Base-by-base conservation (phyloP, 495 filamentous ascomycete species). In the Lepidopterella palustris region DNA sequence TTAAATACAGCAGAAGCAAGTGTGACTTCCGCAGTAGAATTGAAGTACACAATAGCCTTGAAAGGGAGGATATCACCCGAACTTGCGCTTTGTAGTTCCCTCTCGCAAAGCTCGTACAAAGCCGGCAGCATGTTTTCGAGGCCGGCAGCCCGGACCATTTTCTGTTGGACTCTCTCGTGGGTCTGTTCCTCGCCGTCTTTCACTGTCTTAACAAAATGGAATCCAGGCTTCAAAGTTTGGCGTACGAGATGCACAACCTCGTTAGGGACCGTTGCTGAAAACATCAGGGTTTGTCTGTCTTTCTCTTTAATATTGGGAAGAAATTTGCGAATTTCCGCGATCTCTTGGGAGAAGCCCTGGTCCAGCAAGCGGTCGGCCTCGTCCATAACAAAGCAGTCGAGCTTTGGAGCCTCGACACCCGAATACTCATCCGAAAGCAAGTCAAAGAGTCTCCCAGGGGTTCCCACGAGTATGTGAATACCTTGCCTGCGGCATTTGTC, bases 341-440 rank as follows among this genome's bases (percentile, higher is more conserved):
- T 86, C 21, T 89, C 90, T 1, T 79, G 78, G n/a, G 84, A 76
- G 72, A 98, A 98, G 0, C 95, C 95, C 60, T 88, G 80, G 64
- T 98, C 93, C 40, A 98, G 76, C 60, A 98, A 81, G 42, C 93
- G 82, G 73, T 98, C 93, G 0, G 92, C 95, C 74, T 98, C 93
- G 65, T 98, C 93, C 31, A 98, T 78, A 35, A 97, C 93, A 21
- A 98, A 73, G n/a, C 84, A 81, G 51, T 81, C 82, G 42, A 97
- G 74, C 10, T 83, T 82, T 11, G 90, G 88, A 5, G 88, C 87
- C 8, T 73, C 71, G n/a, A 98, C 79, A 31, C 84, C 77, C 57
- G 76, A 81, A 32, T 68, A 65, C 0, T 72, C 77, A 67, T 97
- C 92, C 0, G 82, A 81, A 13, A 98, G 75, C 53, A 98, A 77